A percentile compares a stretch with the other conserved stretches of the same genome.
Evolutionary conservation across 2,329 filamentous ascomycete genomes (phyloP).

Genomic region (Talaromyces marneffei): DNA sequence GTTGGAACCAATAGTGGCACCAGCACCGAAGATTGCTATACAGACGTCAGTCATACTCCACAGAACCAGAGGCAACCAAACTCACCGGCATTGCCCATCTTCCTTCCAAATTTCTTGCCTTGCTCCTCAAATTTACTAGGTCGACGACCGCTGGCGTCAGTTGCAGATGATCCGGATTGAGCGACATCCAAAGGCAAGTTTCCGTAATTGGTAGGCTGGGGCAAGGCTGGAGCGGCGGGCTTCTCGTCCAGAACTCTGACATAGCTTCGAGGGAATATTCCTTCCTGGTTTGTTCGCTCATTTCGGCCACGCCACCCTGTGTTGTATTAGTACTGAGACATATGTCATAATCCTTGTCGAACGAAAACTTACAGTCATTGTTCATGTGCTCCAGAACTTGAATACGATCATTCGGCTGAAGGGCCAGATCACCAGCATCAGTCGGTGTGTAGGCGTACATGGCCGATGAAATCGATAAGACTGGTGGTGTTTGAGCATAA

Average conservation of each 20-base stretch:
- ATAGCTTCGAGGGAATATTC: slow-evolving; percentile 93
- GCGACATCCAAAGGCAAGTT: slow-evolving; percentile 72
- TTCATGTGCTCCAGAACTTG: slow-evolving; percentile 90
- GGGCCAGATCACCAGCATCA: slow-evolving; percentile 73
- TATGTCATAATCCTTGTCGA: not conserved
- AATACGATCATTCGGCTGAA: slow-evolving; percentile 75
- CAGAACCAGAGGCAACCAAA: slow-evolving; percentile 11
- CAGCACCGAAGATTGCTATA: slow-evolving; percentile 80
- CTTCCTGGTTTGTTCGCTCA: slow-evolving; percentile 72
- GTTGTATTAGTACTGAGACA: slow-evolving; percentile 15
- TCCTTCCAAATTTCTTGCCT: slow-evolving; percentile 96
- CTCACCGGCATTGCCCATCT: slow-evolving; percentile 65
- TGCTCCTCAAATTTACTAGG: slow-evolving; percentile 63
- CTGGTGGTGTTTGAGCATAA: slow-evolving; percentile 44
- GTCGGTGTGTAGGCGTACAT: slow-evolving; percentile 77
- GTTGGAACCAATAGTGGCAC: slow-evolving; percentile 83
- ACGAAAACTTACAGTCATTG: slow-evolving; percentile 61
- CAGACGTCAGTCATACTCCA: not conserved
- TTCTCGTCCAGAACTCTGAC: slow-evolving; percentile 67
- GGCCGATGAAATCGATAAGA: slow-evolving; percentile 69
- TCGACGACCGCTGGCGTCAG: slow-evolving; percentile 38
- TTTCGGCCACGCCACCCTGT: slow-evolving; percentile 76
- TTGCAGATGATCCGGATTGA: slow-evolving; percentile 45
- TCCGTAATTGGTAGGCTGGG: slow-evolving; percentile 41
- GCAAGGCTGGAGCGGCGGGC: slow-evolving; percentile 31